Conservation (phyloP, 2,329 filamentous ascomycete genomes). For the Trichoderma atrobrunneum region DNA sequence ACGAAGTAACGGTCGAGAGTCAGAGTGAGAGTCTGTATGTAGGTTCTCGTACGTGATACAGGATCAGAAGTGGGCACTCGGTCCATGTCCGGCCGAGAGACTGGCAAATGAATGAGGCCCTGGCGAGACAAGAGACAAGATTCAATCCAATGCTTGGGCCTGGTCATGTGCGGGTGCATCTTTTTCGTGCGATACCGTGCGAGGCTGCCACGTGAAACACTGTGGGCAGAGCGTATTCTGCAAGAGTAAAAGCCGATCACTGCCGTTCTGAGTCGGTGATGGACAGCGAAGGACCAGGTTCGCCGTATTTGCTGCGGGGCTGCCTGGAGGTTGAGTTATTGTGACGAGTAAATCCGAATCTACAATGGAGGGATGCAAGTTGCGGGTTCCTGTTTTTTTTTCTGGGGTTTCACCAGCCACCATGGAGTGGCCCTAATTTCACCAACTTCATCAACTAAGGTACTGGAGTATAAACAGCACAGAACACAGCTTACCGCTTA, state of each 20-base stretch:
- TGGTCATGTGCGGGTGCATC: not conserved
- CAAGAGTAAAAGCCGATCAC: slow-evolving; percentile 6
- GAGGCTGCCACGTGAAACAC: not conserved
- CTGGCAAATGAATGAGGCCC: not conserved
- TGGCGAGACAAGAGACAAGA: not conserved
- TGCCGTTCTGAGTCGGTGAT: slow-evolving; percentile 9
- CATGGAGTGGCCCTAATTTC: not conserved
- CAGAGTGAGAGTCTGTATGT: not conserved
- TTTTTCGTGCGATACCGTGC: not conserved
- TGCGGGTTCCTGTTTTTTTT: not conserved
- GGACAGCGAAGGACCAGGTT: not conserved
- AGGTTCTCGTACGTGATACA: not conserved
- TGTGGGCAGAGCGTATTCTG: not conserved
- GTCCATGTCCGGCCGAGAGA: not conserved
- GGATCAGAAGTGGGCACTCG: not conserved
- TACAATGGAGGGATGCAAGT: not conserved
- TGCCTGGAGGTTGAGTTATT: not conserved
- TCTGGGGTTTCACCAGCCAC: not conserved
- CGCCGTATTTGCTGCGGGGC: slow-evolving; percentile 1
- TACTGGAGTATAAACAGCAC: not conserved
- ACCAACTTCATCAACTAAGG: not conserved
- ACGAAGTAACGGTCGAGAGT: not conserved
- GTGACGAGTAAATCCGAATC: not conserved
- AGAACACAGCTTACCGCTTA: too few species aligned
- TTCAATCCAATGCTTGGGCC: not conserved